These are phyloP conservation scores for Aciculosporium take DNA, from an alignment of 2,329 filamentous ascomycete genomes.

Conservation along the genomic window DNA sequence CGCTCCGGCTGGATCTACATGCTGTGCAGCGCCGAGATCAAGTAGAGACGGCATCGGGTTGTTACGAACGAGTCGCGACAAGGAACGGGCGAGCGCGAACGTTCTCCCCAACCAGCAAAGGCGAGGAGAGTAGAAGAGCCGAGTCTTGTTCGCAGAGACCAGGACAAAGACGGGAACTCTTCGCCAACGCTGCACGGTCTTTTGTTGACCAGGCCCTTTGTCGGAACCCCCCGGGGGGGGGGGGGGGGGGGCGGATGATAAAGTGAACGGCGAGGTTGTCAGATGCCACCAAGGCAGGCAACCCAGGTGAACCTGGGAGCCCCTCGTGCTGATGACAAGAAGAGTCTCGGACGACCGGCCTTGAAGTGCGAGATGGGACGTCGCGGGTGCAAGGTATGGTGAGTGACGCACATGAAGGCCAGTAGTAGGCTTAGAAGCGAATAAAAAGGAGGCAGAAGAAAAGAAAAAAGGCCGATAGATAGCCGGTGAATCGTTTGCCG, in stretches of 20 bases:
- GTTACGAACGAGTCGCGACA: background rate
- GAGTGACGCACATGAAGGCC: too few relatives aligned
- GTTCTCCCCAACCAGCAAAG: background rate
- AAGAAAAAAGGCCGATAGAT: too few relatives aligned
- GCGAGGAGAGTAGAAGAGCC: background rate
- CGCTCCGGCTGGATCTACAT: background rate
- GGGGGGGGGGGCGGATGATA: background rate
- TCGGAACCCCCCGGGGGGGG: too few relatives aligned
- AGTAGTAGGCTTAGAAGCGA: too few relatives aligned
- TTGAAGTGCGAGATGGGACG: background rate
- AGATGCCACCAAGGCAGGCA: background rate
- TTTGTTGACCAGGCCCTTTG: too few relatives aligned
- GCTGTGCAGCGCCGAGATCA: conserved; percentile 2
- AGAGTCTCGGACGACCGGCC: background rate
- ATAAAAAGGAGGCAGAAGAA: too few relatives aligned
- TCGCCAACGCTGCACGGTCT: too few relatives aligned
- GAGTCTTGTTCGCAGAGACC: background rate
- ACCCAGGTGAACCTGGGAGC: background rate
- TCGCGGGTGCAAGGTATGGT: too few relatives aligned
- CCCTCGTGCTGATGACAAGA: background rate
- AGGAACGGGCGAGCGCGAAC: background rate
- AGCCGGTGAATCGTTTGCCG: too few relatives aligned
- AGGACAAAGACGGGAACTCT: too few relatives aligned
- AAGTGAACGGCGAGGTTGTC: too few relatives aligned
- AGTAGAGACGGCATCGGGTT: conserved; percentile 3